Evolutionary conservation across 306 rosid species (phyloP).

Genomic region (Pyrus pyrifolia): DNA sequence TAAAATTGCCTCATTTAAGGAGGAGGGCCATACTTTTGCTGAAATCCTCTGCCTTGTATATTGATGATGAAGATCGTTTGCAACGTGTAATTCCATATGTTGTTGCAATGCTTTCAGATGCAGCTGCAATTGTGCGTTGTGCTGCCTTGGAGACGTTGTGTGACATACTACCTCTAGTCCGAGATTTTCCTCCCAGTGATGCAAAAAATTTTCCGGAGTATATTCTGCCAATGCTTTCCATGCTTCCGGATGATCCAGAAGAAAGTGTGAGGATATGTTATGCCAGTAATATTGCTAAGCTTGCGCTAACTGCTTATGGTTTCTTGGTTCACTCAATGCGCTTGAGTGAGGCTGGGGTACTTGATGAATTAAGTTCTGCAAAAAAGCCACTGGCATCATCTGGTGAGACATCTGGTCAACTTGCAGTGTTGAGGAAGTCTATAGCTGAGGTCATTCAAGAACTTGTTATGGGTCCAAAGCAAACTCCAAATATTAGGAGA

Average conservation of each 20-base stretch:
- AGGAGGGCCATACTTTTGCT: constrained; percentile 83
- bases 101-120: constrained; percentile 85
- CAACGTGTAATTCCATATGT: constrained; percentile 93
- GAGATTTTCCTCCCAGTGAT: constrained; percentile 97
- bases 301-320: constrained; percentile 90
- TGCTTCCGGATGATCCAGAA: constrained; percentile 99
- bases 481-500: constrained; percentile 95
- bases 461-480: constrained; percentile 99
- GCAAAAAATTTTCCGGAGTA: constrained; percentile 94
- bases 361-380: constrained; percentile 63
- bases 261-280: constrained; percentile 97
- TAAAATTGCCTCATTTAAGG: constrained; percentile 85
- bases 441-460: constrained; percentile 97
- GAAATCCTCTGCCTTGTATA: constrained; percentile 79
- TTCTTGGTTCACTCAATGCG: constrained; percentile 84
- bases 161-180: constrained; percentile 84
- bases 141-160: constrained; percentile 93
- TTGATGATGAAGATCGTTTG: constrained; percentile 90
- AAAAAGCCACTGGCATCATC: constrained; percentile 48
- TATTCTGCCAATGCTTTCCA: constrained; percentile 95
- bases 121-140: constrained; percentile 92
- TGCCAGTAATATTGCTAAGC: constrained; percentile 87
- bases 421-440: constrained; percentile 75
- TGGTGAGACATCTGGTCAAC: constrained; percentile 58
- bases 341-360: constrained; percentile 96